These are phyloP conservation scores for Phytopythium boreale DNA, from an alignment of 352 stramenopile genomes.

Conservation along the genomic window DNA sequence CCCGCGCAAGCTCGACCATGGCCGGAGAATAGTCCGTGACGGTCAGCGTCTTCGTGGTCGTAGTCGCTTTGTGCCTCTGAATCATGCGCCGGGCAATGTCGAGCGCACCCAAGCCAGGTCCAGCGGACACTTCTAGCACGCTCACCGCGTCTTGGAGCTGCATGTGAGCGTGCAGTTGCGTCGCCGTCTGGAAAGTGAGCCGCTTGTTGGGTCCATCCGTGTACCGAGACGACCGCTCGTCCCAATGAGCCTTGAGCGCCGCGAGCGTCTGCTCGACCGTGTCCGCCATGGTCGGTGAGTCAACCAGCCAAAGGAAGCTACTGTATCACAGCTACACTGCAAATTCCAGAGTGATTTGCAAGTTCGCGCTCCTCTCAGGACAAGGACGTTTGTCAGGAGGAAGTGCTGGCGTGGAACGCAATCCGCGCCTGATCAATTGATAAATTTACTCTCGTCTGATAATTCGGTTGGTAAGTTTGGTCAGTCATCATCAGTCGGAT, in stretches of 20 bases:
- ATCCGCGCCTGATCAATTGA: no score
- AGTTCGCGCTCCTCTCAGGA: no score
- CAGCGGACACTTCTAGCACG: conserved; percentile 45
- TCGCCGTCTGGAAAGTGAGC: conserved; percentile 44
- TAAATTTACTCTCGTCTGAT: no score
- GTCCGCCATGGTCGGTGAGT: no score
- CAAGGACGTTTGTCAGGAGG: no score
- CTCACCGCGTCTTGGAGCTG: conserved; percentile 32
- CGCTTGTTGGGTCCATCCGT: conserved; percentile 44
- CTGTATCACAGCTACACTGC: no score
- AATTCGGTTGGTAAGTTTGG: no score
- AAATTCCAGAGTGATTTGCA: no score
- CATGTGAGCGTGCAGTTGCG: conserved; percentile 43
- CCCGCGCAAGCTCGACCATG: conserved; percentile 34
- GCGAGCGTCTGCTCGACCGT: no score
- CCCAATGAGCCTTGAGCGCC: conserved; percentile 16
- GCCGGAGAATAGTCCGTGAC: conserved; percentile 39
- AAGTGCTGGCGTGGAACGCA: no score
- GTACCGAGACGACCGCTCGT: conserved; percentile 30
- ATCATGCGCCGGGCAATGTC: conserved; percentile 25
- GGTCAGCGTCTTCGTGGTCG: conserved; percentile 14
- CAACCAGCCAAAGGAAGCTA: no score
- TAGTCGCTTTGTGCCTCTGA: not conserved
- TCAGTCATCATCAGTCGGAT: no score
- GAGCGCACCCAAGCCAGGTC: conserved; percentile 34